Conservation (phyloP, 805 yeast species). For the Hemisphaericaspora nanyangensis region DNA sequence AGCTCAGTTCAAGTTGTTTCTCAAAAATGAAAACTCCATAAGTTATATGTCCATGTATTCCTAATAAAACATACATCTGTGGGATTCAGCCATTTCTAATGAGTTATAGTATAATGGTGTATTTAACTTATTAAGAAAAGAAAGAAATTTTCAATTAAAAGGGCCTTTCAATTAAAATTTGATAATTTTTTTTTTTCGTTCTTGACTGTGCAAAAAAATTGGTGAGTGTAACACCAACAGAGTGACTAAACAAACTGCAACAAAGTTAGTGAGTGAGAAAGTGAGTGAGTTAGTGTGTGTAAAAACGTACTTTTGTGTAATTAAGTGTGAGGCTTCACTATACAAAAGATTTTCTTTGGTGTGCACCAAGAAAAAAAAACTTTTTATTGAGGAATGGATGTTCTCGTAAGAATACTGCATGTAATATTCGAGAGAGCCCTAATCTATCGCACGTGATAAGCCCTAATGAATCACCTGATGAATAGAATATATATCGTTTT, state of each 20-base stretch:
- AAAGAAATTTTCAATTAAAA: slow-evolving; percentile 1
- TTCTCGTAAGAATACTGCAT: background rate
- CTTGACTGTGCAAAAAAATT: background rate
- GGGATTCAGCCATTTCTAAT: slow-evolving; percentile 87
- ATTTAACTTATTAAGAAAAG: slow-evolving; percentile 2
- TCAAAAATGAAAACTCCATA: too few species aligned
- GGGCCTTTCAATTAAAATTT: background rate
- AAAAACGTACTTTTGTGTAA: too few species aligned
- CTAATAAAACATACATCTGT: slow-evolving; percentile 96
- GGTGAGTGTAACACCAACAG: background rate
- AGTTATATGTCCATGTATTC: too few species aligned
- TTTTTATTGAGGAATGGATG: slow-evolving; percentile 3
- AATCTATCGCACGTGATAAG: slow-evolving; percentile 2
- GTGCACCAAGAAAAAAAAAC: too few species aligned
- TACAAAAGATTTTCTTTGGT: too few species aligned
- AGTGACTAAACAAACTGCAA: background rate
- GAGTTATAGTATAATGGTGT: slow-evolving; percentile 3
- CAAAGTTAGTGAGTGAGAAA: background rate
- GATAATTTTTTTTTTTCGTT: slow-evolving; percentile 2
- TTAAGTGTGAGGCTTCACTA: too few species aligned
- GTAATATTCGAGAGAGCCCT: background rate
- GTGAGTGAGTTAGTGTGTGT: too few species aligned
- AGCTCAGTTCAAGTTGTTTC: too few species aligned
- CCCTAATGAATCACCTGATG: too few species aligned
- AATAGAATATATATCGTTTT: too few species aligned